phyloP scores from a whole-genome alignment of 768 basidiomycete species.

The Auriscalpium orientale region DNA sequence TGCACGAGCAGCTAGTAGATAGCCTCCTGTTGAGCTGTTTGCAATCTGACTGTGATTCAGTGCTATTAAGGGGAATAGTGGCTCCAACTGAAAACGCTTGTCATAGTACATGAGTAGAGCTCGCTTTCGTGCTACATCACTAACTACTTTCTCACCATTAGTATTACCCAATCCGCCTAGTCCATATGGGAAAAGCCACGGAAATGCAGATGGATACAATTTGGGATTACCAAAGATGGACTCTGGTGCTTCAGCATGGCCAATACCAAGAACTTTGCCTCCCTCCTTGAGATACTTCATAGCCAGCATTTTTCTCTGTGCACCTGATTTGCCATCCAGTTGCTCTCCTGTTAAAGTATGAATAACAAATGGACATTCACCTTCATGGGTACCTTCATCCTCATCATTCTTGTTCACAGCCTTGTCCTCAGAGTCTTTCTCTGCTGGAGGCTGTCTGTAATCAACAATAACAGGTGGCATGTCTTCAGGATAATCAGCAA shows the following conservation, averaged over 20 bases:
- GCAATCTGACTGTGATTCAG: slow-evolving; percentile 35
- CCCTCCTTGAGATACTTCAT: slow-evolving; percentile 21
- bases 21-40: slow-evolving; percentile 20
- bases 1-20: slow-evolving; percentile 2
- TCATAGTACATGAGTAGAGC: slow-evolving; percentile 31
- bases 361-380: slow-evolving; percentile 30
- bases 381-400: slow-evolving; percentile 24
- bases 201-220: slow-evolving; percentile 32
- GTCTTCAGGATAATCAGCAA: slow-evolving; percentile 14
- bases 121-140: slow-evolving; percentile 21
- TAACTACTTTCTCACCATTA: slow-evolving; percentile 5
- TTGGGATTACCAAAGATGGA: slow-evolving; percentile 28
- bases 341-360: slow-evolving; percentile 27
- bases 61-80: slow-evolving; percentile 29
- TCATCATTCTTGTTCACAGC: slow-evolving; percentile 21
- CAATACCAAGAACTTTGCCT: slow-evolving; percentile 24
- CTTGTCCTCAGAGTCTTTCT: neutral
- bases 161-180: slow-evolving; percentile 26
- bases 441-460: neutral
- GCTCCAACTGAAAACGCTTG: slow-evolving; percentile 31
- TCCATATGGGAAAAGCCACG: slow-evolving; percentile 37
- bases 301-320: slow-evolving; percentile 17
- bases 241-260: slow-evolving; percentile 19
- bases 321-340: neutral
- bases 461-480: slow-evolving; percentile 15